Evolutionary conservation across 441 rosid species (phyloP), one percentile per base, ranked within the genome.

Genomic region (California macrophylla): DNA sequence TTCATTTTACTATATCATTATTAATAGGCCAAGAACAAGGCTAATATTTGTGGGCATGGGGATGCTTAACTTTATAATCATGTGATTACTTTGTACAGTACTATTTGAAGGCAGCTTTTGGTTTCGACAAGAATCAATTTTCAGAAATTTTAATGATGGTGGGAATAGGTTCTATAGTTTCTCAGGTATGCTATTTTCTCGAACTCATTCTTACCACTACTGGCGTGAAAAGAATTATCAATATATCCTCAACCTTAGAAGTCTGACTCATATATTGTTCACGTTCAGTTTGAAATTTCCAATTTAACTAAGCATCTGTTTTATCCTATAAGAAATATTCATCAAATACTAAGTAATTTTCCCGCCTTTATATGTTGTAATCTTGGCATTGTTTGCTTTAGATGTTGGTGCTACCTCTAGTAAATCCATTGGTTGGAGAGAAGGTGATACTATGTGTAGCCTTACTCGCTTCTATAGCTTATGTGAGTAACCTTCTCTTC

Each of bases 91-190:
- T 18, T 15, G 1, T 77, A 74, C 85, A 85, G 89, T 85, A 66
- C 69, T 85, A 85, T 73, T 79, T 85, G 50, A 85, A 85, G 79
- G 85, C 89, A 18, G 74, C 74, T 20, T 85, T 85, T 69, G 87
- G 87, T 20, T 85, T 76, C 66, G 64, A 64, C 86, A 83, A 85
- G 81, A 78, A 85, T 64, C 83, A 85, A 47, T 81, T 80, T 77
- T 83, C 89, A 0, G 86, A 85, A 79, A 81, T 85, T 50, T 76
- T 82, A 21, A 72, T 78, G 71, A 70, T 81, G 82, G 87, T 83
- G 15, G 87, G 78, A 69, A 34, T 84, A 10, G 89, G 87, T 64
- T 81, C 83, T 71, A 85, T 85, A 29, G 74, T 74, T 71, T 85
- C 87, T 30, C 89, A 85, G 89, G 89, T 85, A 72, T 23, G 67